phyloP scores from a whole-genome alignment of 306 rosid species.

The Fagus crenata region DNA sequence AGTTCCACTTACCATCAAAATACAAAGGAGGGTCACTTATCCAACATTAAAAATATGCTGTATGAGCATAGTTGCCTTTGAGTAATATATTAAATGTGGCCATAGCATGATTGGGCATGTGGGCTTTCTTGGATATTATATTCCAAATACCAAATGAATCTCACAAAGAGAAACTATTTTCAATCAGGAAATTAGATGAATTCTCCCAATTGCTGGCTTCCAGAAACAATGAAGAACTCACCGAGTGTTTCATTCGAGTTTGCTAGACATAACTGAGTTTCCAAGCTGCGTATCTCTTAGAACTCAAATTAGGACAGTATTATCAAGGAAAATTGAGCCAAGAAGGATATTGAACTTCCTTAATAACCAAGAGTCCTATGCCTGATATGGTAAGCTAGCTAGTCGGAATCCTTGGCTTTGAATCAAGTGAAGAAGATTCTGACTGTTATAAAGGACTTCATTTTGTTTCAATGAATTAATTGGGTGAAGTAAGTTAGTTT shows the following conservation, averaged over 20 bases:
- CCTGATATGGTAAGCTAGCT: neutral
- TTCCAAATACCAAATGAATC: conserved; percentile 44
- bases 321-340: neutral
- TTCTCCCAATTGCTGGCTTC: conserved; percentile 29
- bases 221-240: neutral
- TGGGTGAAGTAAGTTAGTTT: neutral
- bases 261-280: neutral
- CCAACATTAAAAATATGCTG: conserved; percentile 27
- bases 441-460: neutral
- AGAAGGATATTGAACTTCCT: neutral
- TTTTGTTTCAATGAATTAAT: neutral
- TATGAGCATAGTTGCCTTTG: conserved; percentile 32
- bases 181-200: neutral
- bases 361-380: neutral
- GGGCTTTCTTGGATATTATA: conserved; percentile 28
- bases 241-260: neutral
- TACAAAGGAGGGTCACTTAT: conserved; percentile 33
- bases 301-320: neutral
- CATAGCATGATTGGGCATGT: neutral
- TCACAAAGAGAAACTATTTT: conserved; percentile 36
- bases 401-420: neutral
- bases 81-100: neutral
- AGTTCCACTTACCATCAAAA: conserved; percentile 40
- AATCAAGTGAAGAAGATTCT: neutral
- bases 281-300: neutral